Evolutionary conservation across 768 basidiomycete genomes (phyloP).

Genomic region (Psilocybe sp.): DNA sequence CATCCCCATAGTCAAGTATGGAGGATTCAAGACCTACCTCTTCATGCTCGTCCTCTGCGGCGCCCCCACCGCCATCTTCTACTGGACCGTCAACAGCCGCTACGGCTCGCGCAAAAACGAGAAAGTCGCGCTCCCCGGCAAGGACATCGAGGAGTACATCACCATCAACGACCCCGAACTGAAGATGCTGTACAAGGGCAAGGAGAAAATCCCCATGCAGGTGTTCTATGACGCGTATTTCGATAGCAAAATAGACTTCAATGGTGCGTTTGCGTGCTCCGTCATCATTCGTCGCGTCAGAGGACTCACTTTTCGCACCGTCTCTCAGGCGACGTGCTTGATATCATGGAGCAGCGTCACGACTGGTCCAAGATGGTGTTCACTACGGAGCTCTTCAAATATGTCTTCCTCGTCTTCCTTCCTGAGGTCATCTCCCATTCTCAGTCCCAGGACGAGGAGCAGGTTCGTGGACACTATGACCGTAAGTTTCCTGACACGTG

Average conservation of each 20-base stretch:
- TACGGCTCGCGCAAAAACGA: constrained; percentile 82
- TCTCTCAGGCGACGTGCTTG: constrained; percentile 81
- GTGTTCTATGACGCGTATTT: constrained; percentile 97
- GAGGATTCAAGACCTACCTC: constrained; percentile 83
- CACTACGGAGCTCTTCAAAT: constrained; percentile 90
- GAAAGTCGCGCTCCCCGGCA: constrained; percentile 81
- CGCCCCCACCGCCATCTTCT: constrained; percentile 73
- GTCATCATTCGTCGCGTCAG: constrained; percentile 6
- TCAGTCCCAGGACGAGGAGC: constrained; percentile 89
- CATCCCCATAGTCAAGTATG: constrained; percentile 78
- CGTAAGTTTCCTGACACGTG: constrained; percentile 41
- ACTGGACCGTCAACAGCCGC: constrained; percentile 87
- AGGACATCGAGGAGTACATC: constrained; percentile 87
- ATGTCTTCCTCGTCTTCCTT: constrained; percentile 81
- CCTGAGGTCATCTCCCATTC: constrained; percentile 96
- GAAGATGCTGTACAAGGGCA: constrained; percentile 74
- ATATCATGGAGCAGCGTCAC: constrained; percentile 90
- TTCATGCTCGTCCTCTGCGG: constrained; percentile 76
- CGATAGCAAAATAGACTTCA: constrained; percentile 94
- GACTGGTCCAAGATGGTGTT: constrained; percentile 95
- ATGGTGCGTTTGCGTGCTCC: constrained; percentile 51
- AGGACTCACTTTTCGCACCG: constrained; percentile 5
- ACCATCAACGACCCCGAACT: constrained; percentile 84
- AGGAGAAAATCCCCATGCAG: constrained; percentile 96
- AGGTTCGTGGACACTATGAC: constrained; percentile 95